Percentiles rank a stretch among this genome's conserved stretches.
These are phyloP conservation scores for Atalantia buxifolia DNA, from an alignment of 345 rosid species.

Conservation along the genomic window DNA sequence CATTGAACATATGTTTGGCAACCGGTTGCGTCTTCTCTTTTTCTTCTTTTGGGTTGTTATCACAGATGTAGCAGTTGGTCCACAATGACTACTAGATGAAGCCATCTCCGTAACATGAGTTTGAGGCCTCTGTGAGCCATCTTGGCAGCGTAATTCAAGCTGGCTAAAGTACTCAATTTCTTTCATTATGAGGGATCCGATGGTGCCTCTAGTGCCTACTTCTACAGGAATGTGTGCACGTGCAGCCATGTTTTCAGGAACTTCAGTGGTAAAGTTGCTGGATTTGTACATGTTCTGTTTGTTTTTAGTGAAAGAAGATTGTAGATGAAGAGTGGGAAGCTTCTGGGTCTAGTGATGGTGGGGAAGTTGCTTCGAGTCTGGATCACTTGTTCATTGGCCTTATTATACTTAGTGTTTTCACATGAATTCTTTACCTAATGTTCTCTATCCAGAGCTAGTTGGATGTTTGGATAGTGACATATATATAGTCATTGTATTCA, in stretches of 20 bases:
- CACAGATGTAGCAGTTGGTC: slow-evolving; percentile 23
- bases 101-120: slow-evolving; percentile 13
- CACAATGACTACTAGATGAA: slow-evolving; percentile 25
- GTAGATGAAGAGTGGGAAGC: slow-evolving; percentile 25
- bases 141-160: slow-evolving; percentile 32
- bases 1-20: slow-evolving; percentile 54
- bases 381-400: slow-evolving; percentile 19
- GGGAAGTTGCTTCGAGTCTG: slow-evolving; percentile 21
- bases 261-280: slow-evolving; percentile 8
- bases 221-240: slow-evolving; percentile 35
- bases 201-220: slow-evolving; percentile 58
- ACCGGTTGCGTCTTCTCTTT: slow-evolving; percentile 41
- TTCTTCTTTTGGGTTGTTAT: slow-evolving; percentile 42
- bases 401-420: slow-evolving; percentile 20
- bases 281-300: slow-evolving; percentile 31
- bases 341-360: slow-evolving; percentile 21
- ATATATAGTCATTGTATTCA: slow-evolving; percentile 33
- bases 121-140: slow-evolving; percentile 31
- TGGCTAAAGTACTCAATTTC: slow-evolving; percentile 52
- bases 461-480: slow-evolving; percentile 19
- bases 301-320: slow-evolving; percentile 22
- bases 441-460: slow-evolving; percentile 34
- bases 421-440: slow-evolving; percentile 39
- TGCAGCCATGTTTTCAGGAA: slow-evolving; percentile 26
- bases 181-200: slow-evolving; percentile 53